Evolutionary conservation across 768 basidiomycete genomes (phyloP).

Genomic region (Russula compacta): DNA sequence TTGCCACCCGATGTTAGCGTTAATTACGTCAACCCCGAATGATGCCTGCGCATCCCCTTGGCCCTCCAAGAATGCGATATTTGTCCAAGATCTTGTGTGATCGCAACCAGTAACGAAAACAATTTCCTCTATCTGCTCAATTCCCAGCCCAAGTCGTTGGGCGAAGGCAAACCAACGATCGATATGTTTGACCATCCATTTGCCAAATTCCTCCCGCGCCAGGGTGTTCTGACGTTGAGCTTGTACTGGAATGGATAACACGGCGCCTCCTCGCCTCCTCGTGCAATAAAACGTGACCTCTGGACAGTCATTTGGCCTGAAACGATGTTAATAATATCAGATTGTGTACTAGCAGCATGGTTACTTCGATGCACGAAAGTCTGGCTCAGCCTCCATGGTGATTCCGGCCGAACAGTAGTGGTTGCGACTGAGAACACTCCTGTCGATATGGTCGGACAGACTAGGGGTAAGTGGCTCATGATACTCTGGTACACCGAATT

Average conservation of each 20-base stretch:
- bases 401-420: neutral
- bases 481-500: conserved; percentile 1
- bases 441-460: neutral
- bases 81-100: neutral
- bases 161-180: neutral
- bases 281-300: neutral
- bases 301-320: neutral
- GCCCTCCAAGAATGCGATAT: neutral
- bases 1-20: too few relatives aligned
- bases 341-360: neutral
- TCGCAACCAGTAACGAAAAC: neutral
- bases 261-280: neutral
- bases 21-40: neutral
- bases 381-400: neutral
- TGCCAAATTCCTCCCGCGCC: neutral
- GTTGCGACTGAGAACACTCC: neutral
- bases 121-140: neutral
- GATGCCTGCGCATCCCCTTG: neutral
- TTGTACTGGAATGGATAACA: neutral
- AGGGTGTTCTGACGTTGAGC: neutral
- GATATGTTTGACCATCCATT: neutral
- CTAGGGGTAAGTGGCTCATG: neutral
- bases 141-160: neutral
- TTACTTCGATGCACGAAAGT: neutral
- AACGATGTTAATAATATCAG: neutral